A percentile compares a stretch with the other conserved stretches of the same genome.
These are phyloP conservation scores for Guyanaporus albipodus DNA, from an alignment of 768 basidiomycete genomes.

Conservation along the genomic window DNA sequence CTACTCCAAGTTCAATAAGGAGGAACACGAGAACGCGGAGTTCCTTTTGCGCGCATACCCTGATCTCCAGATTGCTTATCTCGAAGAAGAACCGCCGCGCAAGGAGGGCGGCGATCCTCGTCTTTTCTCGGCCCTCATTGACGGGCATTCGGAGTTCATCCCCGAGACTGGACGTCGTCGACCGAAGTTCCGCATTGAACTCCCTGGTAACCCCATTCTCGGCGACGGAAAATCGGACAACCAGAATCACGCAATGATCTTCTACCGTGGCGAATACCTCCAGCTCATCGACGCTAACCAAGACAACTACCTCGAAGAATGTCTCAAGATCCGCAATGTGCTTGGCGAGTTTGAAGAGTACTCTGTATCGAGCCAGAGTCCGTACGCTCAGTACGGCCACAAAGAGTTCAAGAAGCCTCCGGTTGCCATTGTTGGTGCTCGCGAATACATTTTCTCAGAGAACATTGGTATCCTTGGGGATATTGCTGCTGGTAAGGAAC, in stretches of 20 bases:
- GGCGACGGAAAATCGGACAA: conserved; percentile 99
- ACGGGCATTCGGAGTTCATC: conserved; percentile 95
- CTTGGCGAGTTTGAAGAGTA: conserved; percentile 98
- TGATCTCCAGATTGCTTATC: conserved; percentile 96
- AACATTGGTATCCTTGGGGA: conserved; percentile 99
- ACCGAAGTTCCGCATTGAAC: conserved; percentile 97
- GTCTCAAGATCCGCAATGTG: conserved; percentile 98
- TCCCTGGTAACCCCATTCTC: conserved; percentile 98
- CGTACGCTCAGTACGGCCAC: conserved; percentile 86
- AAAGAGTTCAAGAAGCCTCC: conserved; percentile 86
- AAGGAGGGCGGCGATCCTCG: conserved; percentile 95
- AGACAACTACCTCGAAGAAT: conserved; percentile 99
- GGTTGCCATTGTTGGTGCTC: conserved; percentile 95
- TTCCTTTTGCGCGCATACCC: conserved; percentile 97
- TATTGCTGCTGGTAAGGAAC: conserved; percentile 97
- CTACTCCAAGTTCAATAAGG: conserved; percentile 99
- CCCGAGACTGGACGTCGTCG: conserved; percentile 83
- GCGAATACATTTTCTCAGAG: conserved; percentile 99
- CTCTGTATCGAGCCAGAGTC: conserved; percentile 76
- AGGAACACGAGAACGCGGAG: conserved; percentile 98
- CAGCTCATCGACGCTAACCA: conserved; percentile 99
- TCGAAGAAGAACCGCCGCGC: conserved; percentile 91
- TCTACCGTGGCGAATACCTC: conserved; percentile 98
- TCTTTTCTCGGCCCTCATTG: conserved; percentile 94
- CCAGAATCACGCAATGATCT: conserved; percentile 99